Evolutionary conservation across 2,329 filamentous ascomycete genomes (phyloP).

Genomic region (Aspergillus uvarum): DNA sequence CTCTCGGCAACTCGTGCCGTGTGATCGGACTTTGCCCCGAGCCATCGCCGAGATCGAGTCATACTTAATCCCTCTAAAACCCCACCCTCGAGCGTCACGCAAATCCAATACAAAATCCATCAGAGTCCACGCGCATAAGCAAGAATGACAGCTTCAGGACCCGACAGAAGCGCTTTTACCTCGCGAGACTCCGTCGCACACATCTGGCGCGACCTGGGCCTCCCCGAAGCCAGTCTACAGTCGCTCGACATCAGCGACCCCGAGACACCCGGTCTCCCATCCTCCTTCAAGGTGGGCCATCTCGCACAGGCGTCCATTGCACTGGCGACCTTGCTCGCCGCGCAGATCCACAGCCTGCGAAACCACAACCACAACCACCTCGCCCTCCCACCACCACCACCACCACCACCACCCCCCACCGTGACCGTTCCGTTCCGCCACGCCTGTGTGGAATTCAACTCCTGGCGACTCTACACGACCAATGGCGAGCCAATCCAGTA

Average conservation of each 20-base stretch:
- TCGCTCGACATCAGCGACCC: constrained; percentile 20
- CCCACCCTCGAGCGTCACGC: neutral
- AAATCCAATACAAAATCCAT: neutral
- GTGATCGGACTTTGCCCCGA: neutral
- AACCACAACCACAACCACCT: constrained; percentile 18
- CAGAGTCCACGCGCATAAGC: neutral
- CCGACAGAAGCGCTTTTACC: constrained; percentile 4
- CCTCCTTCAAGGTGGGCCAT: constrained; percentile 56
- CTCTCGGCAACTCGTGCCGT: neutral
- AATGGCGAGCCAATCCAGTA: constrained; percentile 36
- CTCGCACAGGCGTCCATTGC: constrained; percentile 56
- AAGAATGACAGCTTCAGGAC: neutral
- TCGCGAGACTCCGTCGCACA: constrained; percentile 14
- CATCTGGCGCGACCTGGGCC: constrained; percentile 20
- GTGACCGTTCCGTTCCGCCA: constrained; percentile 49
- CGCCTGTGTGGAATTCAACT: constrained; percentile 55
- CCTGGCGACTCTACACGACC: constrained; percentile 52
- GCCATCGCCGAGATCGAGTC: neutral
- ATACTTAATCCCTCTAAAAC: neutral
- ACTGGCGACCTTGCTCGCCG: constrained; percentile 52
- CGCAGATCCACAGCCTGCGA: constrained; percentile 45
- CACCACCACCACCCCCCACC: constrained; percentile 25
- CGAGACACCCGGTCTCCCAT: constrained; percentile 34
- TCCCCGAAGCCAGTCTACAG: constrained; percentile 16
- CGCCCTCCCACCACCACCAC: constrained; percentile 9